Conservation (phyloP, 2,329 filamentous ascomycete genomes). For the Neonectria coccinea region DNA sequence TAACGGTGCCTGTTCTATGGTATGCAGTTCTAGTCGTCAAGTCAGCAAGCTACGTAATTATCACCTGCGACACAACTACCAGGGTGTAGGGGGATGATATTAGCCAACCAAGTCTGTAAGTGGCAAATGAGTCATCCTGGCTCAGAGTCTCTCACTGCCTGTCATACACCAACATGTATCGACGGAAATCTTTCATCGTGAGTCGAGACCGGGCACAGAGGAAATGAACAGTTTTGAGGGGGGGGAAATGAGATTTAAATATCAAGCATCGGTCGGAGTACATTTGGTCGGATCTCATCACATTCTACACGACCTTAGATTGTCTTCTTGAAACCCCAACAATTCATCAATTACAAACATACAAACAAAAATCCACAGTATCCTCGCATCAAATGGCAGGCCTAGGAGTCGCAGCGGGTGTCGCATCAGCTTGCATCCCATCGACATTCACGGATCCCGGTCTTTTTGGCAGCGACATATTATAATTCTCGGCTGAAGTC, state of each 20-base stretch:
- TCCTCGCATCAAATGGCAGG: neutral
- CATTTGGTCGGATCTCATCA: neutral
- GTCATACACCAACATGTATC: neutral
- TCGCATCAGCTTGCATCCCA: neutral
- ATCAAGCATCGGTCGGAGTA: neutral
- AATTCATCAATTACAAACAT: neutral
- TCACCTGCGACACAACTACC: no score
- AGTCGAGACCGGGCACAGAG: neutral
- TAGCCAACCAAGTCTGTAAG: no score
- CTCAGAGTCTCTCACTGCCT: neutral
- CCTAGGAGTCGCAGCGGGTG: neutral
- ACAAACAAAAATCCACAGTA: no score
- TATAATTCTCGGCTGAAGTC: neutral
- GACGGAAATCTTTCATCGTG: neutral
- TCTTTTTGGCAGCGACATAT: neutral
- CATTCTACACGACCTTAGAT: neutral
- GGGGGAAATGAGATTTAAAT: neutral
- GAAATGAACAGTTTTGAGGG: neutral
- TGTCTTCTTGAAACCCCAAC: no score
- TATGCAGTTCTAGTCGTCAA: no score
- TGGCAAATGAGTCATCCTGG: neutral
- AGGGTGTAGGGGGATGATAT: no score
- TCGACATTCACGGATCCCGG: neutral
- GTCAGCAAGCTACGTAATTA: no score
- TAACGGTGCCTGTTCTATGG: no score